These are phyloP conservation scores for Penicillium sp. DNA, from an alignment of 2,329 filamentous ascomycete species.

Conservation along the genomic window DNA sequence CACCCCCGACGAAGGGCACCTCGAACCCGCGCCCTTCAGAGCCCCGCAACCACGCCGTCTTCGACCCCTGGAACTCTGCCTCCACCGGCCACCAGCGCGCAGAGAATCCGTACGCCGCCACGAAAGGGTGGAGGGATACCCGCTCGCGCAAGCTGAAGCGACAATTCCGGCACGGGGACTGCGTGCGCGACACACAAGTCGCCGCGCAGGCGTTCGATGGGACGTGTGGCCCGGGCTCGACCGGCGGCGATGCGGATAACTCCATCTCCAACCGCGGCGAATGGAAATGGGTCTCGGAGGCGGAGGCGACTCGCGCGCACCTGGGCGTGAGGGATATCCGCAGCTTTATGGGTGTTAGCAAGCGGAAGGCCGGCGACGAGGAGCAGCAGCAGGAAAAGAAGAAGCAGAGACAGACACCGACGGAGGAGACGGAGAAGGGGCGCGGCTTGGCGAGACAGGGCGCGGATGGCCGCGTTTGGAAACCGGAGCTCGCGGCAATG, in stretches of 20 bases:
- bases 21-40: not conserved
- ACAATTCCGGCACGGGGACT: constrained; percentile 65
- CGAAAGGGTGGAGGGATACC: constrained; percentile 68
- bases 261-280: no score
- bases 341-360: constrained; percentile 48
- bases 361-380: constrained; percentile 41
- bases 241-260: not conserved
- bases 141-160: constrained; percentile 65
- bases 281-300: constrained; percentile 48
- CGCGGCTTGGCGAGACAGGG: no score
- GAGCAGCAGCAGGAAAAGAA: constrained; percentile 18
- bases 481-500: no score
- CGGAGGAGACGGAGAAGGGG: constrained; percentile 13
- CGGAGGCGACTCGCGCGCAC: constrained; percentile 25
- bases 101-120: constrained; percentile 62
- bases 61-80: constrained; percentile 59
- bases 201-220: constrained; percentile 15
- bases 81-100: constrained; percentile 76
- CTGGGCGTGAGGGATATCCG: constrained; percentile 43
- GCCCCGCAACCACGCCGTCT: constrained; percentile 30
- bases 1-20: constrained; percentile 3
- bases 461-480: no score
- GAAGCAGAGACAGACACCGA: constrained; percentile 6
- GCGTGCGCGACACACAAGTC: constrained; percentile 29
- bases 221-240: constrained; percentile 2